Conservation (phyloP, 805 yeast species). For the Candida verbasci region DNA sequence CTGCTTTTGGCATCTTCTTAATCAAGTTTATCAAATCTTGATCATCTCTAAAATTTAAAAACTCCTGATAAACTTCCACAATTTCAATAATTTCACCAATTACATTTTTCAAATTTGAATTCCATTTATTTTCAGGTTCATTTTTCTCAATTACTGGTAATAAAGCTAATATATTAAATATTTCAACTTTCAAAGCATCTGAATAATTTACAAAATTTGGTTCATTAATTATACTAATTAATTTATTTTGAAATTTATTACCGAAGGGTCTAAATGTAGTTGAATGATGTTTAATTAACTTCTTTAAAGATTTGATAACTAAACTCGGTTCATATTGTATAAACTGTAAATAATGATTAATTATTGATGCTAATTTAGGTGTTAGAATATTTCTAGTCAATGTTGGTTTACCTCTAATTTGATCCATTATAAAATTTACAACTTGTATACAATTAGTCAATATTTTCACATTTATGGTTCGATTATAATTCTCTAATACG, state of each 20-base stretch:
- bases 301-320: conserved; percentile 29
- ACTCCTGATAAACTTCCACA: conserved; percentile 51
- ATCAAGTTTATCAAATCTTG: conserved; percentile 40
- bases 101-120: conserved; percentile 41
- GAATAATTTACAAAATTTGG: conserved; percentile 38
- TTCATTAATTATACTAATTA: conserved; percentile 31
- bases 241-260: conserved; percentile 50
- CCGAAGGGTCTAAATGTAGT: conserved; percentile 81
- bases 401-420: conserved; percentile 75
- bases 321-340: conserved; percentile 26
- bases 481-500: conserved; percentile 30
- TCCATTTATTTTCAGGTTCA: conserved; percentile 45
- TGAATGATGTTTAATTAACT: conserved; percentile 53
- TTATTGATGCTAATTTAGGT: conserved; percentile 66
- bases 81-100: conserved; percentile 53
- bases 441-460: conserved; percentile 36
- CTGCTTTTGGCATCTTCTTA: conserved; percentile 23
- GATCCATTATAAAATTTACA: conserved; percentile 36
- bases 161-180: conserved; percentile 50
- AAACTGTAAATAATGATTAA: conserved; percentile 47
- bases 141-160: conserved; percentile 54
- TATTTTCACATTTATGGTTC: conserved; percentile 27
- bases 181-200: conserved; percentile 29
- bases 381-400: conserved; percentile 79
- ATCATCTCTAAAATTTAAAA: conserved; percentile 57